Evolutionary conservation across 805 yeast genomes (phyloP), one percentile per base, ranked within the genome.

Genomic region (Candida piceae): DNA sequence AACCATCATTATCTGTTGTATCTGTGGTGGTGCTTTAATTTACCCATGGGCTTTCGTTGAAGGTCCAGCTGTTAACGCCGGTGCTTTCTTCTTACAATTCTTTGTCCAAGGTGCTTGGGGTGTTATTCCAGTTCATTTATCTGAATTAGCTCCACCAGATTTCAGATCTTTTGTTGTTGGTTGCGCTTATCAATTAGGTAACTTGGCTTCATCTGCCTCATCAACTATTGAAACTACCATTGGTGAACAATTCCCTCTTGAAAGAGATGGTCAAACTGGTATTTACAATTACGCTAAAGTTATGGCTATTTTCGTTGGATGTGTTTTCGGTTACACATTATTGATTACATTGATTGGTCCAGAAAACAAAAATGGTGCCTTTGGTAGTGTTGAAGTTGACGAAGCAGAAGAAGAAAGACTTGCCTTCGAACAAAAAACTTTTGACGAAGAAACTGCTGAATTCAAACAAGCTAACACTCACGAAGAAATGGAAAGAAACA

Each of bases 61-160:
- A 31, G 57, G 57, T 23, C 60, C 62, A 26, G 78, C 69, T 13
- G 69, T 74, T 40, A 70, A 72, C 45, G 80, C 79, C 0, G 80
- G 79, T 43, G 82, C 63, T 1, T 77, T 78, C 55, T 76, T 74
- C 60, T 57, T 78, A 41, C 84, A 78, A 52, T 73, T 73, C 52
- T 74, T 70, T 41, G 83, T 79, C 36, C 83, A 77, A 60, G 84
- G 84, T 50, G 76, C 79, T 19, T 79, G 82, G 80, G 84, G 84
- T 48, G 78, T 76, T 29, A 65, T 73, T 36, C 84, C 84, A 36
- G 66, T 76, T 40, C 81, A 78, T 56, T 60, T 79, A 36, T 65
- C 77, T 4, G 84, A 77, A 57, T 64, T 80, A 43, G 68, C 81
- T 28, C 80, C 80, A 39, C 78, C 80, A 16, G 76, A 74, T 41